Evolutionary conservation across 306 rosid genomes (phyloP).

Genomic region (Citrullus colocynthis): DNA sequence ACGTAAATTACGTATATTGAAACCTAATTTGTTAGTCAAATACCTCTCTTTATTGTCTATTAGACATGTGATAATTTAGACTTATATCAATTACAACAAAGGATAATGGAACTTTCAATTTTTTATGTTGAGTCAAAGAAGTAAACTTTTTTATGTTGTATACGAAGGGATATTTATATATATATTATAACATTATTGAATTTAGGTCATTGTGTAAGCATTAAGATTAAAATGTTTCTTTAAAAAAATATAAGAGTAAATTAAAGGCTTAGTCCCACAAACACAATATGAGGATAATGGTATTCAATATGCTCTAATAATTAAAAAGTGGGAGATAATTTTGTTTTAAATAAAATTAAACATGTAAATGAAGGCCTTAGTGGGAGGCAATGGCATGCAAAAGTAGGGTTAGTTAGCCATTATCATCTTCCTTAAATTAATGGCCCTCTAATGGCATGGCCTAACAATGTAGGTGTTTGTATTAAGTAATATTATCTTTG

Average conservation of each 20-base stretch:
- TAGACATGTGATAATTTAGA: too few species aligned
- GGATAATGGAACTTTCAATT: too few species aligned
- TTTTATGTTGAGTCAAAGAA: too few species aligned
- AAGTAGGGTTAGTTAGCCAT: conserved; percentile 5
- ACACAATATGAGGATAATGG: not conserved
- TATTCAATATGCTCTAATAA: not conserved
- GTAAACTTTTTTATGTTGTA: too few species aligned
- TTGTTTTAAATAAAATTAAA: too few species aligned
- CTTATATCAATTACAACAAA: not conserved
- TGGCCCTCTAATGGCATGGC: conserved; percentile 1
- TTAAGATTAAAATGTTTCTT: not conserved
- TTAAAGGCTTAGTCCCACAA: not conserved
- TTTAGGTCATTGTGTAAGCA: not conserved
- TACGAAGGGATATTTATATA: not conserved
- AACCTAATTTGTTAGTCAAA: not conserved
- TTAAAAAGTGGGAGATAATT: too few species aligned
- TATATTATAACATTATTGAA: not conserved
- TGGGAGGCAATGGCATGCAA: not conserved
- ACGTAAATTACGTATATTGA: not conserved
- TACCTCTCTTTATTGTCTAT: not conserved
- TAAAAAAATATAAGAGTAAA: not conserved
- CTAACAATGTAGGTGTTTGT: not conserved
- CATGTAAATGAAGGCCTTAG: not conserved
- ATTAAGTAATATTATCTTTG: conserved; percentile 4
- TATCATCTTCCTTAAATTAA: not conserved